Evolutionary conservation across 2,329 filamentous ascomycete species (phyloP).

Genomic region (Rutstroemia sp.): DNA sequence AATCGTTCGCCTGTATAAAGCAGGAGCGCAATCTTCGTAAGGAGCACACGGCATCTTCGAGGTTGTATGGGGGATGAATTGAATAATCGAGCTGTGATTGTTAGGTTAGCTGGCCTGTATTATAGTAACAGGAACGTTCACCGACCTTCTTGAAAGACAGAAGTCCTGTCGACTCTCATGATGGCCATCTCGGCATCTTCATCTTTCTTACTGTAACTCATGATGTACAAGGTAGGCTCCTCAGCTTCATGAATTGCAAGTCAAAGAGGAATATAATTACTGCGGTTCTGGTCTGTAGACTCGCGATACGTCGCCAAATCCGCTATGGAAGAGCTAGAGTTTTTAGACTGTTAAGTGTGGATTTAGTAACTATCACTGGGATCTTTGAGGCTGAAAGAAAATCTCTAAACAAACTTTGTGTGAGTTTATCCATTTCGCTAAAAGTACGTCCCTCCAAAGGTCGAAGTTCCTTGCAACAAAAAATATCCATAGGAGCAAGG

Average conservation of each 20-base stretch:
- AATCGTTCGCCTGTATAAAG: conserved; percentile 97
- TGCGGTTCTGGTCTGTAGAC: conserved; percentile 7
- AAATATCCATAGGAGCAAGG: too few relatives aligned
- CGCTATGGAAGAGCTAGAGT: conserved; percentile 11
- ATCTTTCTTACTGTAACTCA: conserved; percentile 99
- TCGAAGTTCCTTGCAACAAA: too few relatives aligned
- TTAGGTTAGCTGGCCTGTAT: conserved; percentile 31
- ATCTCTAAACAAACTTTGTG: too few relatives aligned
- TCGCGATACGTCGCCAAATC: conserved; percentile 28
- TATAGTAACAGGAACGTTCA: conserved; percentile 19
- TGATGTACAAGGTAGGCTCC: conserved; percentile 40
- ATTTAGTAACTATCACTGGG: neutral
- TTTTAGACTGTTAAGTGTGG: neutral
- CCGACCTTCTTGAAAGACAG: conserved; percentile 96
- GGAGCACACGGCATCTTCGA: conserved; percentile 90
- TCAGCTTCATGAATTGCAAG: conserved; percentile 30
- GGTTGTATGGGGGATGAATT: conserved; percentile 96
- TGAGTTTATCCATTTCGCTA: too few relatives aligned
- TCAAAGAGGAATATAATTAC: conserved; percentile 12
- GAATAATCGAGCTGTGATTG: conserved; percentile 77
- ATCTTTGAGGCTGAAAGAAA: too few relatives aligned
- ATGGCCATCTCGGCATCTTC: conserved; percentile 91
- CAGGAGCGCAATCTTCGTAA: conserved; percentile 94
- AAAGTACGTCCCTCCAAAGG: too few relatives aligned
- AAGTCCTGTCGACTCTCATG: conserved; percentile 95